Base-by-base conservation (phyloP, 148 eudicot species). In the Chenopodium suecicum region DNA sequence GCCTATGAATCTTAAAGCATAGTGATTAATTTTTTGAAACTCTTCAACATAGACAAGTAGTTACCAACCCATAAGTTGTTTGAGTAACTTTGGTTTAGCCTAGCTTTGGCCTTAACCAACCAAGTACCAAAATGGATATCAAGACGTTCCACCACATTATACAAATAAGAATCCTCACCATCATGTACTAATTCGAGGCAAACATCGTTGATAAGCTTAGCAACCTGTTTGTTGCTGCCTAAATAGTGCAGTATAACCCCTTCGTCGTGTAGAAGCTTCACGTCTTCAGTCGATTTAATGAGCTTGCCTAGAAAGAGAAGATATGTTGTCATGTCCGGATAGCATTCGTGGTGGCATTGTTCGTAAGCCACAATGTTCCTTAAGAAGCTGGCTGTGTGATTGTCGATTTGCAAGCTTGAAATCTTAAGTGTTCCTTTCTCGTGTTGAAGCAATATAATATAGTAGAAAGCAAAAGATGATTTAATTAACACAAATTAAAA, bases 181-280 rank as follows among this genome's bases (percentile, higher is more conserved):
- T 82, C 84, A 31, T 82, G 62, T 54, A 76, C 84, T 4, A 82
- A 80, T 76, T 82, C 76, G 7, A 25, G 0, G 62, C 84, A 82
- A 2, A 82, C 76, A 14, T 74, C 69, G 46, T 82, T 82, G 20
- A 82, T 46, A 1, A 82, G 84, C 37, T 70, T 58, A 29, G 80
- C 84, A 2, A 76, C 80, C 25, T 82, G 73, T 58, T 82, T 27
- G 70, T 82, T 76, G 76, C 84, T 82, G 4, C 84, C 84, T 6
- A 82, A 65, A 7, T 76, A 16, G 44, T 82, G 80, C 6, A 69
- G 76, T 56, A 82, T 76, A 9, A 82, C 80, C n/a, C 68, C 70
- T 76, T 77, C 80, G 19, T 70, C 60, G 80, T 82, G 84, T 1
- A 82, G 76, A 17, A 76, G 70, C 60, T 48, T 80, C 10, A 76